Evolutionary conservation across 2,329 filamentous ascomycete genomes (phyloP).

Genomic region (Botrytis pseudocinerea): DNA sequence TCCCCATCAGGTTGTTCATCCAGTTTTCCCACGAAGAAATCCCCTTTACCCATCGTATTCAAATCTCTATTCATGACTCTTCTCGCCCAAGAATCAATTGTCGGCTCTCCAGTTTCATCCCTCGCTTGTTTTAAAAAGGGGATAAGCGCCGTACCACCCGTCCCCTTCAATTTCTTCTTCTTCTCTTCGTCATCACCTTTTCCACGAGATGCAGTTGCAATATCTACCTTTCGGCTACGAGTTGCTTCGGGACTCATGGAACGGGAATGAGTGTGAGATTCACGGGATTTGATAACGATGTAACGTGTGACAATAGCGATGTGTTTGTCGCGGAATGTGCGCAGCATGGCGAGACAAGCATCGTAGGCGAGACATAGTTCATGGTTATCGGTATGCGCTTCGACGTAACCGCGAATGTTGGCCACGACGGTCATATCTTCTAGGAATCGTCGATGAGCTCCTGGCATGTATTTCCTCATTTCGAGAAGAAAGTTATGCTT

Average conservation of each 20-base stretch:
- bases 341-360: slow-evolving; percentile 77
- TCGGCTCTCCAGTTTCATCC: slow-evolving; percentile 92
- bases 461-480: slow-evolving; percentile 97
- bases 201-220: slow-evolving; percentile 56
- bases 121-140: slow-evolving; percentile 95
- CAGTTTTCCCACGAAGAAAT: slow-evolving; percentile 59
- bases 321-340: slow-evolving; percentile 71
- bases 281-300: slow-evolving; percentile 84
- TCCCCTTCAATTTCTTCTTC: slow-evolving; percentile 72
- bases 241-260: slow-evolving; percentile 53
- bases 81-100: slow-evolving; percentile 66
- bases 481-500: slow-evolving; percentile 92
- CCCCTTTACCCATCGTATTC: slow-evolving; percentile 46
- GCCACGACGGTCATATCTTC: slow-evolving; percentile 75
- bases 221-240: slow-evolving; percentile 56
- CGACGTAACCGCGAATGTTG: slow-evolving; percentile 85
- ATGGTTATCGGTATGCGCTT: slow-evolving; percentile 58
- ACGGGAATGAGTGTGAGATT: slow-evolving; percentile 65
- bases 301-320: slow-evolving; percentile 96
- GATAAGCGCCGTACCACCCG: slow-evolving; percentile 89
- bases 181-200: slow-evolving; percentile 44
- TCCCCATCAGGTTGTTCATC: slow-evolving; percentile 44
- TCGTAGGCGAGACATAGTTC: slow-evolving; percentile 81
- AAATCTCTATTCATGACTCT: slow-evolving; percentile 42
- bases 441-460: slow-evolving; percentile 85